Conservation (phyloP, 495 filamentous ascomycete genomes). For the Cladorrhinum samala region DNA sequence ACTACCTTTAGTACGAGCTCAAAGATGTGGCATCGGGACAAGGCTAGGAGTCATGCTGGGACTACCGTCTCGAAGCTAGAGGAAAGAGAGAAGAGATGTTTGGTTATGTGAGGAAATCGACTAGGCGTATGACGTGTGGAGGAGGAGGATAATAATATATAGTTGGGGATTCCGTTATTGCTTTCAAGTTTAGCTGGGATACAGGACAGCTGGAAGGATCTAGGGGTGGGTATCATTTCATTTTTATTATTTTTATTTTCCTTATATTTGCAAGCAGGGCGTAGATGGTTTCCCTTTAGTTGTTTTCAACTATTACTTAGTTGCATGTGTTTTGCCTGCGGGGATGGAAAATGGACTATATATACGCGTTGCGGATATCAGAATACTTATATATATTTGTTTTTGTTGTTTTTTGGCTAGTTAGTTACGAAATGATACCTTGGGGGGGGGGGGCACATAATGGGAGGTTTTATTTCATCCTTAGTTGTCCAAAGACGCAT, state of each 20-base stretch:
- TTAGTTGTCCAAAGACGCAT: background rate
- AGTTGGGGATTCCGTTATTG: background rate
- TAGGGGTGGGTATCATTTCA: background rate
- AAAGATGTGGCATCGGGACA: background rate
- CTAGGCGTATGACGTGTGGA: too few relatives aligned
- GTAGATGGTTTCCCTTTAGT: too few relatives aligned
- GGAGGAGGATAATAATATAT: background rate
- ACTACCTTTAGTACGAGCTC: constrained; percentile 1
- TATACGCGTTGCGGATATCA: too few relatives aligned
- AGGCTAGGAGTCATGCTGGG: background rate
- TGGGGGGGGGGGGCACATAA: too few relatives aligned
- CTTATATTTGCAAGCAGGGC: too few relatives aligned
- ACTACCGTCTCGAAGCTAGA: constrained; percentile 10
- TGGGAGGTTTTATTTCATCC: background rate
- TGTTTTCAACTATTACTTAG: too few relatives aligned
- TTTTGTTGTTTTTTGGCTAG: too few relatives aligned
- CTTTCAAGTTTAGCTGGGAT: too few relatives aligned
- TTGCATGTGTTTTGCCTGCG: too few relatives aligned
- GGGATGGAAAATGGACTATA: too few relatives aligned
- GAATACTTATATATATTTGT: background rate
- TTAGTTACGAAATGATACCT: too few relatives aligned
- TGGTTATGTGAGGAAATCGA: constrained; percentile 54
- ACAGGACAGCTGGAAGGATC: too few relatives aligned
- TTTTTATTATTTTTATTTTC: background rate
- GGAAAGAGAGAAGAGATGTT: constrained; percentile 43